Evolutionary conservation across 1,284 basidiomycete species (phyloP).

Genomic region (Cryptococcus sp.): DNA sequence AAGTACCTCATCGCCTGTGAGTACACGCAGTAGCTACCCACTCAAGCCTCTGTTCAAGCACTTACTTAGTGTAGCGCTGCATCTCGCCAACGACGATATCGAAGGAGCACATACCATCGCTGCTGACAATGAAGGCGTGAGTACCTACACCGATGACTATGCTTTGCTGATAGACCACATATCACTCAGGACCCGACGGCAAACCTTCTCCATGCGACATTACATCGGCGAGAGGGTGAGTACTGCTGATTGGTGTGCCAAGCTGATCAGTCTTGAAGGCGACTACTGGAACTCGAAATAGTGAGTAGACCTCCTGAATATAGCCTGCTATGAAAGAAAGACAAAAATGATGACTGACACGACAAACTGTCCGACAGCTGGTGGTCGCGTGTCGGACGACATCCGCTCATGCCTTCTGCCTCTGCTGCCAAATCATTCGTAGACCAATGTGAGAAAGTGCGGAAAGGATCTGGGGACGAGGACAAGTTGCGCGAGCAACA

Average conservation of each 20-base stretch:
- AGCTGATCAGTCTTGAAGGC: slow-evolving; percentile 19
- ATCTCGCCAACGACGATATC: slow-evolving; percentile 52
- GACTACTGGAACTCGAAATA: slow-evolving; percentile 54
- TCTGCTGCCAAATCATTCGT: slow-evolving; percentile 42
- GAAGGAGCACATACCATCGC: slow-evolving; percentile 45
- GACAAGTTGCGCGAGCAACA: slow-evolving; percentile 32
- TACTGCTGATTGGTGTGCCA: not conserved
- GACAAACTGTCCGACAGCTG: slow-evolving; percentile 33
- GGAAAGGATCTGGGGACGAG: slow-evolving; percentile 14
- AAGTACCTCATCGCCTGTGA: slow-evolving; percentile 40
- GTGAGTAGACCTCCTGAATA: slow-evolving; percentile 29
- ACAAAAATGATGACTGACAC: not conserved
- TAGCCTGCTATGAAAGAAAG: too few species aligned
- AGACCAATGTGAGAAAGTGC: slow-evolving; percentile 39
- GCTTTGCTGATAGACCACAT: too few species aligned
- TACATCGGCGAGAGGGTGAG: slow-evolving; percentile 50
- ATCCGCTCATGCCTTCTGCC: slow-evolving; percentile 34
- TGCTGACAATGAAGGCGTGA: slow-evolving; percentile 43
- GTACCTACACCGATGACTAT: slow-evolving; percentile 1
- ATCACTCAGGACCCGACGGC: slow-evolving; percentile 37
- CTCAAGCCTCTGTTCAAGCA: not conserved
- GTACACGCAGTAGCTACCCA: slow-evolving; percentile 1
- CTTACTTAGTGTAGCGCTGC: slow-evolving; percentile 31
- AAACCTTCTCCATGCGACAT: slow-evolving; percentile 48
- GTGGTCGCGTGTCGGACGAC: slow-evolving; percentile 35